Conservation (phyloP, 208 protist genomes). For the Crithidia thermophila region DNA sequence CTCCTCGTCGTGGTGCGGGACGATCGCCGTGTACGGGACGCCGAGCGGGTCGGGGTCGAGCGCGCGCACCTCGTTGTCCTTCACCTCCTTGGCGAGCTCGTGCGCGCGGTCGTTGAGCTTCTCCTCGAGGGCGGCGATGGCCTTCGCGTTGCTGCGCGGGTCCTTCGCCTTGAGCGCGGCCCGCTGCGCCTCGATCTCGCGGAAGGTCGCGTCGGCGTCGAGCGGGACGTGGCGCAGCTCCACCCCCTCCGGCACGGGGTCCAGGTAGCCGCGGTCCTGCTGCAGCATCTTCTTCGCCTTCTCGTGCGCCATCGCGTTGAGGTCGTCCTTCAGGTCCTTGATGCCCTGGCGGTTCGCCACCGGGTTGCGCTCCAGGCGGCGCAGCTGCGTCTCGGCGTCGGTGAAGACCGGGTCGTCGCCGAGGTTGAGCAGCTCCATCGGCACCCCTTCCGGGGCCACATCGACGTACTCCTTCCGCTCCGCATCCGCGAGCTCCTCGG, state of each 20-base stretch:
- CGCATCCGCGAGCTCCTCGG: conserved; percentile 62
- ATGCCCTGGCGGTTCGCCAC: conserved; percentile 65
- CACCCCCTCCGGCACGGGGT: conserved; percentile 69
- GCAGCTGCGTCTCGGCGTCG: conserved; percentile 55
- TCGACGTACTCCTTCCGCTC: conserved; percentile 58
- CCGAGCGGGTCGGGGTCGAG: conserved; percentile 54
- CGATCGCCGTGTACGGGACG: conserved; percentile 57
- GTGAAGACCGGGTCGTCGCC: conserved; percentile 65
- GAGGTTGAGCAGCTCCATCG: conserved; percentile 58
- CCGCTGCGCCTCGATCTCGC: conserved; percentile 59
- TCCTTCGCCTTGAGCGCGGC: conserved; percentile 71
- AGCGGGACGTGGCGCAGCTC: conserved; percentile 62
- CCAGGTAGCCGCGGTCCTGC: conserved; percentile 71
- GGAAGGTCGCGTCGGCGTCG: conserved; percentile 70
- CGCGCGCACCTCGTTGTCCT: conserved; percentile 51
- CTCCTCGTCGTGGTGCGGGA: conserved; percentile 60
- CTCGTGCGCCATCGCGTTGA: conserved; percentile 67
- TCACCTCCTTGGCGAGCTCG: conserved; percentile 71
- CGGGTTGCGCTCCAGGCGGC: conserved; percentile 63
- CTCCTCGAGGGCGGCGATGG: conserved; percentile 58
- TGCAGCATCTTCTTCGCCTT: conserved; percentile 55
- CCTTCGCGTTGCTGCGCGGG: conserved; percentile 40
- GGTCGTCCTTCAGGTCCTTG: conserved; percentile 62
- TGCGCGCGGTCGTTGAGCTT: conserved; percentile 72
- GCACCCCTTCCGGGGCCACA: conserved; percentile 44